Evolutionary conservation across 1,284 basidiomycete genomes (phyloP).

Genomic region (Puccinia coronata): DNA sequence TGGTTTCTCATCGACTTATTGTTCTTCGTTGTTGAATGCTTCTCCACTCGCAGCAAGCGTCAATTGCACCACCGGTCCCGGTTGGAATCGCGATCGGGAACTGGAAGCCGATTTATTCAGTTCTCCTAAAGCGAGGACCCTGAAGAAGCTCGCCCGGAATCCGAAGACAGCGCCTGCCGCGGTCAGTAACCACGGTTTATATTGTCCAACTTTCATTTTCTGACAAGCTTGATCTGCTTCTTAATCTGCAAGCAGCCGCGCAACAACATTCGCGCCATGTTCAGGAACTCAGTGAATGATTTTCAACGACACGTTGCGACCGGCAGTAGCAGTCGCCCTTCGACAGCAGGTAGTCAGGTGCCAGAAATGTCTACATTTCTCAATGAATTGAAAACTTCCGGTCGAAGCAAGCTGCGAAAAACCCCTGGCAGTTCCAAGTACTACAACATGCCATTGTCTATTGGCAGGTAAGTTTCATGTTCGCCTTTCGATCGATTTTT

Average conservation of each 20-base stretch:
- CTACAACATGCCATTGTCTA: constrained; percentile 27
- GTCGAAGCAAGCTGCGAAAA: constrained; percentile 39
- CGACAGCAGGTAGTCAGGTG: not conserved
- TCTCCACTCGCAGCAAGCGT: not conserved
- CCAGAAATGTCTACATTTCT: constrained; percentile 41
- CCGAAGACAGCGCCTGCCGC: not conserved
- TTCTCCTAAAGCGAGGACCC: constrained; percentile 4
- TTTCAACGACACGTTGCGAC: constrained; percentile 1
- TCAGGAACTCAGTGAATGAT: constrained; percentile 34
- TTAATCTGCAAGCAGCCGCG: not conserved
- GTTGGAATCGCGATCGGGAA: constrained; percentile 40
- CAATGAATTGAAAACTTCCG: constrained; percentile 43
- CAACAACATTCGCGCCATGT: constrained; percentile 3
- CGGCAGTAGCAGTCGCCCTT: constrained; percentile 15
- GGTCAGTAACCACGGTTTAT: constrained; percentile 1
- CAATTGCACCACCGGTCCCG: not conserved
- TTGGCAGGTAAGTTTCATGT: constrained; percentile 26
- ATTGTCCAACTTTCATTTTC: not conserved
- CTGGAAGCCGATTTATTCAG: constrained; percentile 42
- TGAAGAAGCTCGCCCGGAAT: constrained; percentile 14
- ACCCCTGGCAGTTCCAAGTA: constrained; percentile 38
- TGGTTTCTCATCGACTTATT: not conserved
- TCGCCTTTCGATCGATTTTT: too few species aligned
- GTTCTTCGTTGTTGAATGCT: not conserved
- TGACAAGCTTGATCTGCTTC: not conserved